These are phyloP conservation scores for Helichrysum umbraculigerum DNA, from an alignment of 129 eudicot species.

Conservation along the genomic window DNA sequence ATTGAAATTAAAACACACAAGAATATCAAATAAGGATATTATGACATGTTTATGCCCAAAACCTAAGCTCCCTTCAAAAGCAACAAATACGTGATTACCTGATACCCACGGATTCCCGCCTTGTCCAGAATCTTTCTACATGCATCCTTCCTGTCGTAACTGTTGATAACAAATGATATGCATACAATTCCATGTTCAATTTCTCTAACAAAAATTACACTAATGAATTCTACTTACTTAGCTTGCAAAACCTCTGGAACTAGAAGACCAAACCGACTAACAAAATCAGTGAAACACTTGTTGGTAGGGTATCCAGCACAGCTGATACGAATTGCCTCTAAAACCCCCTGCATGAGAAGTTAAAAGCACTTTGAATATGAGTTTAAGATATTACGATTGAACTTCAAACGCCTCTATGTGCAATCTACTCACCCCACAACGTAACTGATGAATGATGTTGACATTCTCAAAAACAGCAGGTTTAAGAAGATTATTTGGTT, in stretches of 20 bases:
- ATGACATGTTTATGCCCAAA: not conserved
- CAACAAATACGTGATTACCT: constrained; percentile 47
- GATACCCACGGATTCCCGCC: constrained; percentile 61
- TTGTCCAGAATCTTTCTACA: constrained; percentile 78
- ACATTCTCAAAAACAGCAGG: constrained; percentile 88
- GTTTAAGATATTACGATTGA: not conserved
- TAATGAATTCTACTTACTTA: constrained; percentile 53
- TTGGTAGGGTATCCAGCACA: constrained; percentile 98
- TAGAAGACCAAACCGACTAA: constrained; percentile 83
- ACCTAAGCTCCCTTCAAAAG: constrained; percentile 5
- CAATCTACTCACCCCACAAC: constrained; percentile 89
- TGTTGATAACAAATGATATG: constrained; percentile 35
- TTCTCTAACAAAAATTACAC: not conserved
- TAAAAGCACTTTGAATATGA: constrained; percentile 19
- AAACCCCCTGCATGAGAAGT: constrained; percentile 71
- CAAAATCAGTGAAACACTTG: constrained; percentile 75
- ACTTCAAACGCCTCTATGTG: constrained; percentile 4
- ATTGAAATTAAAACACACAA: not conserved
- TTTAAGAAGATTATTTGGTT: constrained; percentile 85
- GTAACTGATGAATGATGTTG: constrained; percentile 88
- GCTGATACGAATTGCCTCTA: constrained; percentile 98
- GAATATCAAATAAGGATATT: not conserved
- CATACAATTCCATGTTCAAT: constrained; percentile 12
- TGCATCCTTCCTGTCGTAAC: constrained; percentile 65
- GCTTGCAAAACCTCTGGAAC: constrained; percentile 73